These are phyloP conservation scores for Boletus edulis DNA, from an alignment of 768 basidiomycete species.

Conservation along the genomic window DNA sequence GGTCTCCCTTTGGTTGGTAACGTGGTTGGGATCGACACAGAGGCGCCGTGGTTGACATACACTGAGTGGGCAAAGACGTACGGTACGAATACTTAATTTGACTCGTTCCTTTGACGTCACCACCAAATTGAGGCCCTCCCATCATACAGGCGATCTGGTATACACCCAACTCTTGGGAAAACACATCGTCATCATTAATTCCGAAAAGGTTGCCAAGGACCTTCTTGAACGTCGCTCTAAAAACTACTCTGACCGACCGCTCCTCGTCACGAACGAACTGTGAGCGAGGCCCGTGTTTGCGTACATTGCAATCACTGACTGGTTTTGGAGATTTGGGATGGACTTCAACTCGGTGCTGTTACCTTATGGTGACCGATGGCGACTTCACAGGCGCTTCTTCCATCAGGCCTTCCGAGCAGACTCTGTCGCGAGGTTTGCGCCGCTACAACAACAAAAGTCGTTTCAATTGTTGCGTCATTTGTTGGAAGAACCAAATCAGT, in stretches of 20 bases:
- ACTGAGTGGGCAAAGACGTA: conserved; percentile 36
- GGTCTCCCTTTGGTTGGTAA: conserved; percentile 38
- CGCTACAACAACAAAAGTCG: conserved; percentile 27
- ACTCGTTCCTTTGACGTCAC: too few species aligned
- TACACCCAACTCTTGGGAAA: conserved; percentile 45
- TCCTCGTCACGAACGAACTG: conserved; percentile 12
- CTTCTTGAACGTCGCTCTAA: conserved; percentile 45
- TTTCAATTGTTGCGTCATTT: conserved; percentile 30
- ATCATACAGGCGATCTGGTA: conserved; percentile 38
- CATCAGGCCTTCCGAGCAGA: conserved; percentile 18
- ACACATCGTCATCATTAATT: conserved; percentile 44
- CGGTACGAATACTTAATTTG: conserved; percentile 12
- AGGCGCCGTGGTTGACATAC: conserved; percentile 36
- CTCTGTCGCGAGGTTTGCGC: conserved; percentile 20
- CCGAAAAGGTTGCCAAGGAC: conserved; percentile 39
- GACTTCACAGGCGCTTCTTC: conserved; percentile 26
- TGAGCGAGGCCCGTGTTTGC: not conserved
- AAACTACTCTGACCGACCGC: conserved; percentile 52
- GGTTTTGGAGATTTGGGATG: conserved; percentile 6
- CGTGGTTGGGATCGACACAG: conserved; percentile 31
- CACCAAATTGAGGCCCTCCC: too few species aligned
- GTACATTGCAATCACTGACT: not conserved
- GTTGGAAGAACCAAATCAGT: conserved; percentile 28
- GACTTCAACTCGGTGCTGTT: conserved; percentile 18
- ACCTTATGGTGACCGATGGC: conserved; percentile 32